phyloP scores from a whole-genome alignment of 1,139 yeast genomes.

The Scheffersomyces stambukii region DNA sequence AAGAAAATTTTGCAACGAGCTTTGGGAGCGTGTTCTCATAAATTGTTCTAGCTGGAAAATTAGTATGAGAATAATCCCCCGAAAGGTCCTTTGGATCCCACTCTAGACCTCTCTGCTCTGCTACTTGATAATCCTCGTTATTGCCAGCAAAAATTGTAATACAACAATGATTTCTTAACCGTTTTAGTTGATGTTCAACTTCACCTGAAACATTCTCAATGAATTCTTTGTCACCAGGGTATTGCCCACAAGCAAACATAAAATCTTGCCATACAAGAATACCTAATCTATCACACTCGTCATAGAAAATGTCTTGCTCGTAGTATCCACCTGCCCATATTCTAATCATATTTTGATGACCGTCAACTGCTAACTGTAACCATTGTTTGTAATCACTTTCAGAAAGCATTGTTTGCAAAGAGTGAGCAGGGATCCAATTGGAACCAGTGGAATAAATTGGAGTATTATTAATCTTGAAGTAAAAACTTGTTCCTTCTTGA shows the following conservation, averaged over 20 bases:
- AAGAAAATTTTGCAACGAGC: conserved; percentile 16
- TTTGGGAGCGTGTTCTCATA: conserved; percentile 36
- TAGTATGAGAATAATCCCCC: conserved; percentile 25
- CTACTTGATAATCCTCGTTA: conserved; percentile 46
- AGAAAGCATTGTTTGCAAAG: conserved; percentile 27
- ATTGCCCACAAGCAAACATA: conserved; percentile 51
- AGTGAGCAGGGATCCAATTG: conserved; percentile 49
- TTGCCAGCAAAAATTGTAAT: conserved; percentile 37
- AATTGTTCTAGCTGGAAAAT: conserved; percentile 37
- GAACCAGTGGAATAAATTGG: conserved; percentile 38
- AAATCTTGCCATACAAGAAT: conserved; percentile 49
- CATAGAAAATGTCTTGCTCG: conserved; percentile 37
- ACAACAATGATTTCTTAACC: conserved; percentile 35
- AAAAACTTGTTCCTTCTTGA: conserved; percentile 34
- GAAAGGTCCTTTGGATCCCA: conserved; percentile 24
- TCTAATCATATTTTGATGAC: conserved; percentile 43
- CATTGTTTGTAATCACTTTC: conserved; percentile 29
- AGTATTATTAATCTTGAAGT: conserved; percentile 34
- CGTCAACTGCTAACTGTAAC: conserved; percentile 27
- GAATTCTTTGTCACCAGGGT: conserved; percentile 33
- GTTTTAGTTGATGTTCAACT: conserved; percentile 26
- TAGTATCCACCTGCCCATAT: conserved; percentile 51
- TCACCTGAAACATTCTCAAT: conserved; percentile 26
- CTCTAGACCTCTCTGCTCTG: conserved; percentile 27
- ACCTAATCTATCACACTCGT: conserved; percentile 40